Conservation (phyloP, 306 rosid genomes). For the Oxytropis ochrocephala region DNA sequence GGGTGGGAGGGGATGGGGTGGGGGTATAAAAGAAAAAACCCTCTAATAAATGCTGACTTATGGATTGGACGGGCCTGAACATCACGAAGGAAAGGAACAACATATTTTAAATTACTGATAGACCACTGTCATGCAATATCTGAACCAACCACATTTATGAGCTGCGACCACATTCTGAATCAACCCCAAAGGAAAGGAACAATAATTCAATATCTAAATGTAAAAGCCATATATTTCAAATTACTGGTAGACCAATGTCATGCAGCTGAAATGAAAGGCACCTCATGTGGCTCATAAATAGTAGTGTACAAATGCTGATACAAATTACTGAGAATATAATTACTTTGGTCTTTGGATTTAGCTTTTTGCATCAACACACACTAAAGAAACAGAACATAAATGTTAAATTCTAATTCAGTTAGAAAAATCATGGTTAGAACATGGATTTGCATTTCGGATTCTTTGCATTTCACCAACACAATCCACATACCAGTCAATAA, state of each 20-base stretch:
- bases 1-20: too few species aligned
- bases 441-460: conserved; percentile 2
- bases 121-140: background rate
- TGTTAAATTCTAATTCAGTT: background rate
- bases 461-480: background rate
- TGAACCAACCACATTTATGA: too few species aligned
- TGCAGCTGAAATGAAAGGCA: background rate
- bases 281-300: background rate
- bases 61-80: too few species aligned
- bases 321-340: background rate
- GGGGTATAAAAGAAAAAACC: too few species aligned
- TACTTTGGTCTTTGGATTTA: background rate
- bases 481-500: conserved; percentile 4
- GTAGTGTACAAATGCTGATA: background rate
- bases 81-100: background rate
- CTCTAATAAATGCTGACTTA: too few species aligned
- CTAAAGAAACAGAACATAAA: background rate
- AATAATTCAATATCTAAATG: background rate
- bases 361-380: background rate
- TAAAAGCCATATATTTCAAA: background rate
- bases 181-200: background rate
- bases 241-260: background rate
- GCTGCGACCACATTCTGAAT: too few species aligned
- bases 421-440: background rate
- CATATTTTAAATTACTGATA: background rate